phyloP scores from a whole-genome alignment of 306 rosid species.

The Phaseolus lunatus region DNA sequence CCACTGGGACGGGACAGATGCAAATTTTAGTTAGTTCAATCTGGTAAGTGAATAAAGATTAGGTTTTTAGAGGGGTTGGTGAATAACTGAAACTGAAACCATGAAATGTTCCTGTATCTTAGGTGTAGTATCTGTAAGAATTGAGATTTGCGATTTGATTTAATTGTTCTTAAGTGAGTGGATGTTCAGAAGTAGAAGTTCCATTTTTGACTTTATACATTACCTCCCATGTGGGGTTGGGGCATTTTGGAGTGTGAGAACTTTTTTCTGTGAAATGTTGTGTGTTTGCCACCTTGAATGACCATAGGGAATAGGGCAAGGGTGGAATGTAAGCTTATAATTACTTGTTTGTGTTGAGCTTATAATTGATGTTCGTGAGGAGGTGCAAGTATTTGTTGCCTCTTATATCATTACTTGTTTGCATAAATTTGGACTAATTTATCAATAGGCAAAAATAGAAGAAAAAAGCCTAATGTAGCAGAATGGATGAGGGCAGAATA shows the following conservation, averaged over 20 bases:
- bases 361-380: no score
- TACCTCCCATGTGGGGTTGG: not conserved
- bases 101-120: not conserved
- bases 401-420: not conserved
- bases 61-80: not conserved
- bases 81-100: no score
- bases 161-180: not conserved
- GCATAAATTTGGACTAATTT: slow-evolving; percentile 1
- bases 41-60: not conserved
- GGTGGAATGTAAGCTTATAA: not conserved
- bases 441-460: not conserved
- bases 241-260: not conserved
- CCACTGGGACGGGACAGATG: not conserved
- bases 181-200: not conserved
- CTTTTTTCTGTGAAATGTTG: not conserved
- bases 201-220: not conserved
- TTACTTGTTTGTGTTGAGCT: not conserved
- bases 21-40: not conserved
- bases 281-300: not conserved
- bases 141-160: not conserved
- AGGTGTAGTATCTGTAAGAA: not conserved
- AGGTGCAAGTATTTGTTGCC: slow-evolving; percentile 12
- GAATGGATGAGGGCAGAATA: not conserved
- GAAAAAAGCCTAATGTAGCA: not conserved
- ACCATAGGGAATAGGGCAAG: not conserved